phyloP scores from a whole-genome alignment of 495 filamentous ascomycete genomes.

The Hapsidospora chrysogenum region DNA sequence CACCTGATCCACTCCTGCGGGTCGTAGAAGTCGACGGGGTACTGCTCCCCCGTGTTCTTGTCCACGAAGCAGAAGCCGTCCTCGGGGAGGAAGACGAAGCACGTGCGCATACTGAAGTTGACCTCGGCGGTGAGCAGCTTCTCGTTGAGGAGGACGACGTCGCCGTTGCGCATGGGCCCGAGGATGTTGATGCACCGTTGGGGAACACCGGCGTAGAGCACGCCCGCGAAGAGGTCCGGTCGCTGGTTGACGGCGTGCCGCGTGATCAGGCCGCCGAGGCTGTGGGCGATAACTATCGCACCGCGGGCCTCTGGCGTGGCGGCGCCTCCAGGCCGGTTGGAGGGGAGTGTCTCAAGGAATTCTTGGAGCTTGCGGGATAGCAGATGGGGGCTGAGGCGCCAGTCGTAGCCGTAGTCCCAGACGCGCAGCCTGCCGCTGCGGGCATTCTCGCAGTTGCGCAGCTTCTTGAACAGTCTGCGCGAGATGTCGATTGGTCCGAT shows the following conservation, averaged over 20 bases:
- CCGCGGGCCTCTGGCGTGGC: constrained; percentile 42
- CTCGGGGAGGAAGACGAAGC: constrained; percentile 72
- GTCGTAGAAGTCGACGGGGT: constrained; percentile 74
- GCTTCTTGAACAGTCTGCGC: constrained; percentile 58
- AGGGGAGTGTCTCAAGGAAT: constrained; percentile 60
- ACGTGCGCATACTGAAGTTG: constrained; percentile 82
- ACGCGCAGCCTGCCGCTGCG: constrained; percentile 55
- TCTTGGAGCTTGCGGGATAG: constrained; percentile 49
- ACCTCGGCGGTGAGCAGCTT: constrained; percentile 87
- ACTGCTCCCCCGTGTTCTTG: constrained; percentile 63
- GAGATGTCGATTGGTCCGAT: constrained; percentile 90
- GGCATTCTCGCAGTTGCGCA: constrained; percentile 58
- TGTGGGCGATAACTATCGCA: constrained; percentile 74
- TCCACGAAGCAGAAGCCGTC: constrained; percentile 82
- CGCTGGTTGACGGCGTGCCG: constrained; percentile 78
- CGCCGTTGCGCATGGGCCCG: constrained; percentile 78
- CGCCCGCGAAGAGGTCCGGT: constrained; percentile 75
- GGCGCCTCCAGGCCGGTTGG: constrained; percentile 39
- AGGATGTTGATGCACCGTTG: constrained; percentile 82
- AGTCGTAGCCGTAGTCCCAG: constrained; percentile 90
- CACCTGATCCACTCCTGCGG: constrained; percentile 64
- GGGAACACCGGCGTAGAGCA: constrained; percentile 74
- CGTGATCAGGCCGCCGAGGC: constrained; percentile 76
- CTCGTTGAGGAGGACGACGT: constrained; percentile 78
- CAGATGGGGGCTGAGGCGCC: constrained; percentile 73